These are phyloP conservation scores for Penicillium simplicissimum DNA, from an alignment of 495 filamentous ascomycete genomes.

Conservation along the genomic window DNA sequence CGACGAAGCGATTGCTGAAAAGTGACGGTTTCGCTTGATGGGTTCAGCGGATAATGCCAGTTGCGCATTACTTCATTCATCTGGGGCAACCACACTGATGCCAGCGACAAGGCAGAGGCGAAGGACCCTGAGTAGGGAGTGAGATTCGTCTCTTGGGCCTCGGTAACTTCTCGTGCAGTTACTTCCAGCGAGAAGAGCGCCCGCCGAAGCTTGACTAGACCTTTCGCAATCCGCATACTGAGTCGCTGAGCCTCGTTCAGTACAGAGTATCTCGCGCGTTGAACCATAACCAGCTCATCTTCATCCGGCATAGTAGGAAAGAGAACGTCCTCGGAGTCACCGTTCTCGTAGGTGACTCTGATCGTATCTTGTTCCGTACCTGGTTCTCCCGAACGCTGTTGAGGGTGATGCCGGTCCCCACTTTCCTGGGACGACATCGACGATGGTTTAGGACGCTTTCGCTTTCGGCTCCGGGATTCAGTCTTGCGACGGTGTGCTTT, in stretches of 20 bases:
- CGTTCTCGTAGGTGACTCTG: slow-evolving; percentile 62
- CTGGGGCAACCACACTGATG: slow-evolving; percentile 49
- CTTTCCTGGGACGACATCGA: slow-evolving; percentile 50
- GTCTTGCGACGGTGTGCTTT: slow-evolving; percentile 28
- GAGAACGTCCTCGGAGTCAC: slow-evolving; percentile 58
- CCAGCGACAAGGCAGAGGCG: slow-evolving; percentile 46
- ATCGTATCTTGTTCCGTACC: slow-evolving; percentile 45
- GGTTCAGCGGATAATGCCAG: slow-evolving; percentile 64
- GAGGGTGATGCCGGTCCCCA: slow-evolving; percentile 43
- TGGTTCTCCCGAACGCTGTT: slow-evolving; percentile 34
- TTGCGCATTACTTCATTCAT: slow-evolving; percentile 57
- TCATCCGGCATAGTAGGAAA: slow-evolving; percentile 37
- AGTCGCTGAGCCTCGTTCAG: slow-evolving; percentile 52
- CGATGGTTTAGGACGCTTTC: slow-evolving; percentile 54
- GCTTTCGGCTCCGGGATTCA: slow-evolving; percentile 50
- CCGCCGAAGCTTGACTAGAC: slow-evolving; percentile 57
- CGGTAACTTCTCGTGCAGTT: slow-evolving; percentile 30
- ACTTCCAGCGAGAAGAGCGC: slow-evolving; percentile 55
- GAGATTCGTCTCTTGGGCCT: slow-evolving; percentile 25
- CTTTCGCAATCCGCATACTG: slow-evolving; percentile 56
- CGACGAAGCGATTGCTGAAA: slow-evolving; percentile 58
- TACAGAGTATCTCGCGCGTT: slow-evolving; percentile 44
- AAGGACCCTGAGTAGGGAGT: slow-evolving; percentile 45
- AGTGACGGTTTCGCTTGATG: slow-evolving; percentile 49
- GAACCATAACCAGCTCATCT: slow-evolving; percentile 32